These are phyloP conservation scores for Fusarium sp. DNA, from an alignment of 2,329 filamentous ascomycete genomes.

Conservation along the genomic window DNA sequence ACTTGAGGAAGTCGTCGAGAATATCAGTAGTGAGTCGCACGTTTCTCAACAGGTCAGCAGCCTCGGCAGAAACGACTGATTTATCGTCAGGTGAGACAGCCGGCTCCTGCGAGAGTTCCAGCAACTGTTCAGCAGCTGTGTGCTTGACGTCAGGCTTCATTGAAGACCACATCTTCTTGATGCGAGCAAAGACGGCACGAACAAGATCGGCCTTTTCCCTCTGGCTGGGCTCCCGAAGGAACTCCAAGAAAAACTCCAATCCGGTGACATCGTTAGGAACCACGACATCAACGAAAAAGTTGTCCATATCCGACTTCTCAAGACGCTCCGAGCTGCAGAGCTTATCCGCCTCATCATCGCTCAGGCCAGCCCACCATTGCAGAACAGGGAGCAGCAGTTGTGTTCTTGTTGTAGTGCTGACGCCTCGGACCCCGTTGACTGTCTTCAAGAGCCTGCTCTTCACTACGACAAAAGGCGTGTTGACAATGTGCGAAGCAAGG, in stretches of 20 bases:
- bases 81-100: slow-evolving; percentile 51
- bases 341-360: slow-evolving; percentile 63
- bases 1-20: slow-evolving; percentile 78
- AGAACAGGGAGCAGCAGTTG: slow-evolving; percentile 83
- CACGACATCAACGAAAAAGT: slow-evolving; percentile 64
- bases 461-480: slow-evolving; percentile 75
- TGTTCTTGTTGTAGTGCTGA: slow-evolving; percentile 76
- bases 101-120: slow-evolving; percentile 70
- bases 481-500: slow-evolving; percentile 78
- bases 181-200: slow-evolving; percentile 74
- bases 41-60: slow-evolving; percentile 78
- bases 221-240: slow-evolving; percentile 59
- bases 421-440: slow-evolving; percentile 79
- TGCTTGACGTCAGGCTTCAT: slow-evolving; percentile 75
- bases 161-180: slow-evolving; percentile 78
- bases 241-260: slow-evolving; percentile 65
- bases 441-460: slow-evolving; percentile 80
- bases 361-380: slow-evolving; percentile 74
- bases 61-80: slow-evolving; percentile 66
- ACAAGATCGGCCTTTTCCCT: slow-evolving; percentile 66
- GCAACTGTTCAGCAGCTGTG: slow-evolving; percentile 71
- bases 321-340: slow-evolving; percentile 58
- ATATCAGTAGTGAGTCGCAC: slow-evolving; percentile 81
- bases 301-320: slow-evolving; percentile 59
- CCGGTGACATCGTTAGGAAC: slow-evolving; percentile 67